Evolutionary conservation across 257 asterid species (phyloP), one percentile per base, ranked within the genome.

Genomic region (Solanum chiquidenum): DNA sequence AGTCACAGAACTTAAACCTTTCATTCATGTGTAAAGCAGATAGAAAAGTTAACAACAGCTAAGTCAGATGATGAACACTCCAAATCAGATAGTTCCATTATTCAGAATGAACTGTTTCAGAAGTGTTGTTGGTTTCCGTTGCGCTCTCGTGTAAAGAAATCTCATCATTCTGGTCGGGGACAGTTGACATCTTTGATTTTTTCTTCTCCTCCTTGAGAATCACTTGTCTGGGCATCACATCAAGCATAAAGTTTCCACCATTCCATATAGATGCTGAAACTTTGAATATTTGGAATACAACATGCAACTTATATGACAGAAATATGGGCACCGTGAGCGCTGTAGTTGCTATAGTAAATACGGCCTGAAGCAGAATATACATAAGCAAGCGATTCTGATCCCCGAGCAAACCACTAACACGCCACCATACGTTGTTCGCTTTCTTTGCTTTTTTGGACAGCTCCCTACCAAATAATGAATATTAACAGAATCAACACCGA

Each of bases 221-320:
- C 55, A 95, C 98, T 72, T 95, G 99, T 44, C 96, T 94, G 2
- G 99, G 99, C 99, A 97, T 95, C 87, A 97, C 99, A 89, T 97
- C 99, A 3, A 96, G 92, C 73, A 97, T 86, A 86, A 97, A 97
- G 93, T 93, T 96, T 9, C 98, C 99, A 60, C 99, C 99, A 35
- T 96, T 95, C 99, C 99, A 96, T 37, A 95, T 90, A 14, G 98
- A 49, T 27, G 99, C 99, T 58, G 98, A 93, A 74, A 97, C 94
- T 92, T 95, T 97, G 74, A 97, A 96, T 86, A 95, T 68, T 93
- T 96, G 99, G 88, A 97, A 97, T 34, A 92, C 88, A 8, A 92
- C 87, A 34, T 94, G 98, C 84, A 97, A 73, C 82, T 91, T 91
- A 68, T 97, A 97, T 6, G 98, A 97, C 91, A 97, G 87, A 91